phyloP scores from a whole-genome alignment of 108 stramenopile species.

The Nannochloropsis salina region DNA sequence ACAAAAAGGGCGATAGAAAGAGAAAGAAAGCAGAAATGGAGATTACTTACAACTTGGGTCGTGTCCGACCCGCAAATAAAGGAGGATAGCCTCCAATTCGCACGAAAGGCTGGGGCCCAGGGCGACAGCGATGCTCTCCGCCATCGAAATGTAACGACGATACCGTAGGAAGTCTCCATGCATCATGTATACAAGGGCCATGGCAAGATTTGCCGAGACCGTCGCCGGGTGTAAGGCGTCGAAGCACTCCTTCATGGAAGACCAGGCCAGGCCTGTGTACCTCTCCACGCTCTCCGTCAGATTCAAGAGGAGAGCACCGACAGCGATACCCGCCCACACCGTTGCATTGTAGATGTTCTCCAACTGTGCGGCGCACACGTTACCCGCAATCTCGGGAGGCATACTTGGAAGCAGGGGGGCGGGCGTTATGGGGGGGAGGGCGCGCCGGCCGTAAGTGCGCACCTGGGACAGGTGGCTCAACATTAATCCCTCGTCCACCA shows the following conservation, averaged over 20 bases:
- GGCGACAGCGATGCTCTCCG: not conserved
- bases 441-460: not conserved
- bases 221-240: not conserved
- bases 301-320: not conserved
- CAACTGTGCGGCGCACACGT: not conserved
- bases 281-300: not conserved
- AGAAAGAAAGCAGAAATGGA: not conserved
- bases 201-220: not conserved
- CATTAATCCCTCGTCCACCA: not conserved
- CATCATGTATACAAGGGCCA: constrained; percentile 3
- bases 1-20: not conserved
- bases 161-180: not conserved
- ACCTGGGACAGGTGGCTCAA: not conserved
- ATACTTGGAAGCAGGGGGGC: not conserved
- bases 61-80: not conserved
- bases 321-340: not conserved
- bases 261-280: not conserved
- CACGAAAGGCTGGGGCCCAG: not conserved
- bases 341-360: not conserved
- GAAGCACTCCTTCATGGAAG: not conserved
- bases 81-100: not conserved
- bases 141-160: not conserved
- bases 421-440: not conserved
- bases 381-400: not conserved
- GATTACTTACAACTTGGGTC: not conserved